Evolutionary conservation across 345 rosid species (phyloP), one percentile per base, ranked within the genome.

Genomic region (Lenwebbia sp.): DNA sequence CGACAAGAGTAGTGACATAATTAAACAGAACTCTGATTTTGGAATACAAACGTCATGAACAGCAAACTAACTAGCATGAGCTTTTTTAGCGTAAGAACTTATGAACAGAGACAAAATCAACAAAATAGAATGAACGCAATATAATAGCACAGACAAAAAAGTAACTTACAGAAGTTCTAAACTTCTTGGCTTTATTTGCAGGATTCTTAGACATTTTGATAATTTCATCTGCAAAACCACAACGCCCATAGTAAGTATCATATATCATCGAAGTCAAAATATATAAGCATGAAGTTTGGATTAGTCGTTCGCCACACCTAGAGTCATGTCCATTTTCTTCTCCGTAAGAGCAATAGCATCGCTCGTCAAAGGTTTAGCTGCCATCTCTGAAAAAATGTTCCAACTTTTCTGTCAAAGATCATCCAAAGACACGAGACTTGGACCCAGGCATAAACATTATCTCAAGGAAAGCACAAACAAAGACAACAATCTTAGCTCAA

Each of bases 241-340:
- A 86, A 56, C 26, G 81, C 1, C 5, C 51, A 86, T 83, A 19
- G 85, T 81, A 51, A 70, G 81, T 70, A 70, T 41, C 47, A 37
- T 37, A 37, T 70, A 37, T 9, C 47, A 89, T 83, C 13, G 65
- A 85, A 84, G 78, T 51, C 15, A 76, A 28, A 14, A 53, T 28
- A 28, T 40, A 51, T 30, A 19, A 28, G 55, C 57, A 53, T 84
- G 84, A 41, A 65, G 84, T 58, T 74, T 5, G 14, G 56, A 70
- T 5, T 11, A 50, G 55, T 30, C 4, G 53, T 55, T 33, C 52
- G 78, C 88, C 28, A 85, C 4, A 96, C 98, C 98, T 86, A 96
- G 88, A 51, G 99, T 89, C 99, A 96, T 96, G 87, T 92, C 95
- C 94, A 96, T 86, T 86, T 96, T 95, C 95, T 93, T 96, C 85